phyloP scores from a whole-genome alignment of 495 filamentous ascomycete genomes.

The Neurospora sublineolata region DNA sequence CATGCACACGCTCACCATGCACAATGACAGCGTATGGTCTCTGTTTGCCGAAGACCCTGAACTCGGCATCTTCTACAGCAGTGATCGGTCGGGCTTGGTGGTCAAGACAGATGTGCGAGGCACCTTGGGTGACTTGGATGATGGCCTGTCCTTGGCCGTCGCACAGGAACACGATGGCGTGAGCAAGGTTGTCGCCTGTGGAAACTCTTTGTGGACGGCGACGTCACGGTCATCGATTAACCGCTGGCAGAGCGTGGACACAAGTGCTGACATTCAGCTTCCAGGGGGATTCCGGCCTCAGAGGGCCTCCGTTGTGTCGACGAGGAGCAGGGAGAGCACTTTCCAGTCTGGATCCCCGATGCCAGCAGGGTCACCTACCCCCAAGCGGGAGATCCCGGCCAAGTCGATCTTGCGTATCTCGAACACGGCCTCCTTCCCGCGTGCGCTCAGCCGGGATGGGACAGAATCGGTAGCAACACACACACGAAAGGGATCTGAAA shows the following conservation, averaged over 20 bases:
- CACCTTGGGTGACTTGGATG: conserved; percentile 62
- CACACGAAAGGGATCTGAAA: conserved; percentile 49
- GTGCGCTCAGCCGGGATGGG: conserved; percentile 24
- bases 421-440: conserved; percentile 66
- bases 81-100: conserved; percentile 79
- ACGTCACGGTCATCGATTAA: conserved; percentile 92
- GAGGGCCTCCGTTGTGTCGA: conserved; percentile 38
- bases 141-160: conserved; percentile 77
- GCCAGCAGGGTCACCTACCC: conserved; percentile 11
- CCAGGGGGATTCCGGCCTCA: conserved; percentile 45
- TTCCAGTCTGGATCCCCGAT: conserved; percentile 3
- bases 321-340: conserved; percentile 18
- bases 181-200: conserved; percentile 68
- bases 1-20: conserved; percentile 97
- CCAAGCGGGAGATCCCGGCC: conserved; percentile 58
- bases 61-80: conserved; percentile 84
- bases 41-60: conserved; percentile 79
- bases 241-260: conserved; percentile 83
- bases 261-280: conserved; percentile 40
- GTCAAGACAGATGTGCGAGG: conserved; percentile 85
- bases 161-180: conserved; percentile 87
- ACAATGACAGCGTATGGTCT: conserved; percentile 96
- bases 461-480: conserved; percentile 33
- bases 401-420: conserved; percentile 69
- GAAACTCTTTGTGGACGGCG: conserved; percentile 84